A percentile compares a stretch with the other conserved stretches of the same genome.
These are phyloP conservation scores for Reutealis trisperma DNA, from an alignment of 345 rosid species.

Conservation along the genomic window DNA sequence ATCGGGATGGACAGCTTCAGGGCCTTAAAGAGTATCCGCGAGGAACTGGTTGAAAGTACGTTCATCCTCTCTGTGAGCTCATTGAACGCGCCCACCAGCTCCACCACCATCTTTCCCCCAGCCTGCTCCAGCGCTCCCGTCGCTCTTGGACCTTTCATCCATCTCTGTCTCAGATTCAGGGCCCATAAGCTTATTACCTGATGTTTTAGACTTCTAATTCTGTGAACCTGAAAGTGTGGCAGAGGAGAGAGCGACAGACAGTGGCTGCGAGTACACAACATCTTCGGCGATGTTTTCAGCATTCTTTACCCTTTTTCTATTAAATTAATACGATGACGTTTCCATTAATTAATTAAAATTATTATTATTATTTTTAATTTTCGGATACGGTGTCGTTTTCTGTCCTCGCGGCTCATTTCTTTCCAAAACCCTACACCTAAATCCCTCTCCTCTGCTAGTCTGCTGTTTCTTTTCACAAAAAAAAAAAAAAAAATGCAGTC, in stretches of 20 bases:
- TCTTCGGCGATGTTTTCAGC: not conserved
- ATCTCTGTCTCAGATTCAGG: not conserved
- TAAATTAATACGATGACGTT: not conserved
- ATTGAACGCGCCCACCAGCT: conserved; percentile 94
- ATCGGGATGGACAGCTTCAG: conserved; percentile 87
- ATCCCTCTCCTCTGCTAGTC: not conserved
- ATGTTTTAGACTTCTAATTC: not conserved
- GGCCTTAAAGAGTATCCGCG: conserved; percentile 72
- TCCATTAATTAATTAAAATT: too few species aligned
- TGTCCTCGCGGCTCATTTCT: not conserved
- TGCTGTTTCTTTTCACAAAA: not conserved
- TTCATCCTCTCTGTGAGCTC: conserved; percentile 84
- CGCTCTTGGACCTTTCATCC: conserved; percentile 1
- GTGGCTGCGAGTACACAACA: not conserved
- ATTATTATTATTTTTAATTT: too few species aligned
- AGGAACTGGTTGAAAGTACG: conserved; percentile 73
- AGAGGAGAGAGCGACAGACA: not conserved
- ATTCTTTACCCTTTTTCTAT: not conserved
- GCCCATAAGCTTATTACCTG: not conserved
- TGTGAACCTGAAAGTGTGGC: not conserved
- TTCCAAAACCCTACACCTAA: not conserved
- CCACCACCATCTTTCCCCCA: conserved; percentile 95
- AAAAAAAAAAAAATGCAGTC: not conserved
- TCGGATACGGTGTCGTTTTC: not conserved
- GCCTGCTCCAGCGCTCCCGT: conserved; percentile 55